Percentiles rank a stretch among this genome's conserved stretches.
These are phyloP conservation scores for Prinsepia uniflora DNA, from an alignment of 306 rosid species.

Conservation along the genomic window DNA sequence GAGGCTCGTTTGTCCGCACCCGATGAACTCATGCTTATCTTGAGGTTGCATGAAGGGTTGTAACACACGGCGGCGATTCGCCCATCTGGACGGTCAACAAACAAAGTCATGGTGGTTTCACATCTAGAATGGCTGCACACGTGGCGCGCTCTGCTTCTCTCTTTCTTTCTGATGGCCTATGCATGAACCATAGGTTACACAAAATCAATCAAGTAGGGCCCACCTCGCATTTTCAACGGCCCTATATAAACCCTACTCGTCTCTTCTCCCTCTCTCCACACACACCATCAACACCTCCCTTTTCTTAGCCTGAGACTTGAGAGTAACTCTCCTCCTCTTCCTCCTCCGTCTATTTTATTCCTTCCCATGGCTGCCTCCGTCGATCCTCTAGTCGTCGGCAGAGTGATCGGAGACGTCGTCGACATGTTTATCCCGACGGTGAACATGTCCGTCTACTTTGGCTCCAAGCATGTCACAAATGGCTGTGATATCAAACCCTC, in stretches of 20 bases:
- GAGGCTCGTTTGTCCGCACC: not conserved
- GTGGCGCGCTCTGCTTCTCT: constrained; percentile 30
- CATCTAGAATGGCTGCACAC: constrained; percentile 22
- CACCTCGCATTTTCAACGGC: not conserved
- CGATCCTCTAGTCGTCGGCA: constrained; percentile 81
- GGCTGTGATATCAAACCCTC: constrained; percentile 90
- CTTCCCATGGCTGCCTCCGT: constrained; percentile 55
- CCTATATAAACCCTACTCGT: constrained; percentile 35
- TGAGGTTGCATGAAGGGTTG: constrained; percentile 16
- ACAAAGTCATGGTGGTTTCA: constrained; percentile 26
- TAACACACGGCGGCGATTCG: constrained; percentile 19
- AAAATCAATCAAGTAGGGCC: not conserved
- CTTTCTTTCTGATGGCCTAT: constrained; percentile 35
- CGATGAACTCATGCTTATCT: constrained; percentile 24
- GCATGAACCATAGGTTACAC: constrained; percentile 40
- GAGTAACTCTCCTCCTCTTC: not conserved
- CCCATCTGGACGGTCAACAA: constrained; percentile 21
- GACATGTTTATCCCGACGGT: constrained; percentile 75
- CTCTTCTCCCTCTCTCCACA: not conserved
- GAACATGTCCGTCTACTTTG: constrained; percentile 63
- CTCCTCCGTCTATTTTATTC: not conserved
- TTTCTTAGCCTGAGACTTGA: not conserved
- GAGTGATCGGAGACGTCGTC: constrained; percentile 81
- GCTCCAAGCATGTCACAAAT: constrained; percentile 68
- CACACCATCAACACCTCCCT: not conserved